Conservation (phyloP, 2,329 filamentous ascomycete genomes). For the Nemania serpens region DNA sequence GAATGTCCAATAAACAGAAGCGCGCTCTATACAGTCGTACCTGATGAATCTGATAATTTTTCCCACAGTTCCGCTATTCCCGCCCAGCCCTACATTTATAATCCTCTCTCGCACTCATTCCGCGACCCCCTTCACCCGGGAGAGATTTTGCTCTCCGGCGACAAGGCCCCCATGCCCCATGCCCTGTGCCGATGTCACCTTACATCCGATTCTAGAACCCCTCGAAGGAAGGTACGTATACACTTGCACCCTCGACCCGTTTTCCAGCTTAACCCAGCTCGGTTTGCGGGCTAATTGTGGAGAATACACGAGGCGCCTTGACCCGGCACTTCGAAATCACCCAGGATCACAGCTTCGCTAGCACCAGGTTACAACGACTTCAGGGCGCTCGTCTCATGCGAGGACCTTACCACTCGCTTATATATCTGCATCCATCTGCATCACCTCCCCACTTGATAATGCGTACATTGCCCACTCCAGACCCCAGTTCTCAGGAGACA, state of each 20-base stretch:
- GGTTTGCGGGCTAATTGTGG: not conserved
- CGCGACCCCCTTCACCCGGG: not conserved
- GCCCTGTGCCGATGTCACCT: not conserved
- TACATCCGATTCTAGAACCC: not conserved
- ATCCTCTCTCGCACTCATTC: not conserved
- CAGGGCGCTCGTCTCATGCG: not conserved
- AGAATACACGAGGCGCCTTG: not conserved
- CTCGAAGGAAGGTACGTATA: not conserved
- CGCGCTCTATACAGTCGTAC: no score
- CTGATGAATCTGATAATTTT: no score
- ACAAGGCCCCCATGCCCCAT: not conserved
- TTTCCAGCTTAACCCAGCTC: not conserved
- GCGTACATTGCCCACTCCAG: not conserved
- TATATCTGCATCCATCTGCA: not conserved
- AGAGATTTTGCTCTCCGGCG: not conserved
- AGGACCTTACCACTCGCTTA: not conserved
- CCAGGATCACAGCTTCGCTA: not conserved
- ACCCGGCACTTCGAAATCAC: not conserved
- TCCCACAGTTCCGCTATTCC: no score
- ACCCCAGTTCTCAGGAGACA: no score
- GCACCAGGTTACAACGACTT: not conserved
- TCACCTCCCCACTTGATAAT: not conserved
- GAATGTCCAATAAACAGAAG: no score
- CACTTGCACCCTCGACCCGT: not conserved
- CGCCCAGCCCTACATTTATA: not conserved